Base-by-base conservation (phyloP, 108 stramenopile genomes). In the Parietichytrium sp. region DNA sequence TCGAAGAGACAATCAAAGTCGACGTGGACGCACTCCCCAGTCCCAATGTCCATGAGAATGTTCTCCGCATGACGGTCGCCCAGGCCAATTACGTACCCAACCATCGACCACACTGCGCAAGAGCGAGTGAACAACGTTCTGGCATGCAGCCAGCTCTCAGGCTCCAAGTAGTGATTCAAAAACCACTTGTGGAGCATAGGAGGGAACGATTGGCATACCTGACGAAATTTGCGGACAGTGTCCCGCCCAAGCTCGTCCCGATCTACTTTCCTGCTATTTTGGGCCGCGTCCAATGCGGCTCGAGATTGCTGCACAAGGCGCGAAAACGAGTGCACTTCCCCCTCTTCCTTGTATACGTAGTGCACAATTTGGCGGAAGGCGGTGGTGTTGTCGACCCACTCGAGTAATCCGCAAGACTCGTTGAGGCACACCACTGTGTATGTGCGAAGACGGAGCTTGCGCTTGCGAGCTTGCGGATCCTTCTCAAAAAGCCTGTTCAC, bases 61-160 rank as follows among this genome's bases (percentile, higher is more conserved):
- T 99, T 99, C 86, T 99, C 99, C 12, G 95, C 92, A 72, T 99
- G 99, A 31, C 99, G 92, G 85, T 98, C 97, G 18, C 97, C 97
- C 25, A 98, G 86, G 18, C 97, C 97, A 38, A 99, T 91, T 7
- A 98, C 90, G 78, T 99, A 97, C 18, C 99, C 99, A 26, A 98
- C 92, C 29, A 94, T 97, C 6, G 94, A 93, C 96, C 96, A 96
- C 82, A 91, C 91, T 2, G 93, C 94, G 31, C 94, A 89, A 13
- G 90, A 95, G 52, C 94, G 84, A 0, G 98, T 94, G 81, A 98
- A 99, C 53, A 87, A 85, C 30, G 88, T 93, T 47, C 99, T 83
- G 20, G 99, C 98, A 83, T 95, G 95, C 36, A 96, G 95, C 99
- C 99, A 99, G 3, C 88, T 87, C 80, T 95, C 93, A 13, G 99